Base-by-base conservation (phyloP, 2,329 filamentous ascomycete species). In the Amylocarpus encephaloides region DNA sequence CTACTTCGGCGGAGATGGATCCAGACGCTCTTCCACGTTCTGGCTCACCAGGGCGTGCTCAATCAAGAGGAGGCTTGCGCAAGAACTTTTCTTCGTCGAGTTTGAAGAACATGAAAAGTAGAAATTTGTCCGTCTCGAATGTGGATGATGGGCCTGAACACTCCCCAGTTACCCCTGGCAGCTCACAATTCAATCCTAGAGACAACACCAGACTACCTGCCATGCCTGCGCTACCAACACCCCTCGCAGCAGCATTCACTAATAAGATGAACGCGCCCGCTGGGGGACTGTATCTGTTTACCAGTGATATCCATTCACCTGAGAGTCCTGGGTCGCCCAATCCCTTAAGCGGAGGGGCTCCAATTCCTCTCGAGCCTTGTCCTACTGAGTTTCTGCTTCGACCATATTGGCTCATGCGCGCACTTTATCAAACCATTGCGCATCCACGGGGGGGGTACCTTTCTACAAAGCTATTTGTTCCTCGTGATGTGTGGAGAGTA, bases 321-420 rank as follows among this genome's bases (percentile, higher is more conserved):
- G 73, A 71, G 26, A 76, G 70, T 30, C 78, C 86, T 1, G 82
- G 82, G 2, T 83, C 81, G n/a, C 80, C 84, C 2, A 83, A 85
- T 50, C 73, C 77, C 3, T 66, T 78, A n/a, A 73, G 75, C 11
- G 63, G 73, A 0, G 34, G 16, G 12, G 79, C 82, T 1, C 91
- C 91, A 11, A 77, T 85, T 18, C 81, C 89, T 0, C 76, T 98
- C 5, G 93, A 98, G 64, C 87, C 93, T 2, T 98, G 94, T 65
- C 93, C 93, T 1, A 88, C 86, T 33, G 89, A 94, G 36, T 84
- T 85, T 52, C 77, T 96, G 62, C 76, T 97, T n/a, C 83, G 93
- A 16, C 94, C 93, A 1, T 98, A 96, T 68, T 98, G 93, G 93
- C 75, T 98, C 40, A 95, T 98, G 88, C 83, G 93, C 48, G 91